Evolutionary conservation across 2,329 filamentous ascomycete genomes (phyloP).

Genomic region (Colletotrichum cuscutae): DNA sequence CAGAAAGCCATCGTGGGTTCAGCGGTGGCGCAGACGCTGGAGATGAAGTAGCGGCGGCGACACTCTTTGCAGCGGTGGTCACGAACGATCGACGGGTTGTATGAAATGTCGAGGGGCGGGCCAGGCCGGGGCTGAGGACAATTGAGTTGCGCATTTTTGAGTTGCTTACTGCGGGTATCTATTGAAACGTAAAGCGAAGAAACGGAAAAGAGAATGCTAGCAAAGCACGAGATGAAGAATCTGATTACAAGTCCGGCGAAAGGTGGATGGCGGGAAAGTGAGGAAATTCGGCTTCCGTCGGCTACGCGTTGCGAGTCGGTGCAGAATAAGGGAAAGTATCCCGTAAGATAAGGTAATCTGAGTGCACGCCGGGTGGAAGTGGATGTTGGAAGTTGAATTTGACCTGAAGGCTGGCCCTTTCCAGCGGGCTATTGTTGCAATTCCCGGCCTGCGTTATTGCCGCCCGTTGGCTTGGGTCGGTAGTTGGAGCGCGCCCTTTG

Average conservation of each 20-base stretch:
- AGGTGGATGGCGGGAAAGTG: conserved; percentile 9
- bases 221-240: background rate
- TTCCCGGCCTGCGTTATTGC: background rate
- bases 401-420: background rate
- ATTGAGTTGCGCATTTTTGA: background rate
- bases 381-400: background rate
- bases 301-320: background rate
- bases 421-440: background rate
- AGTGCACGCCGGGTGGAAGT: background rate
- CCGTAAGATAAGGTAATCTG: background rate
- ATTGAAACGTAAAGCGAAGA: background rate
- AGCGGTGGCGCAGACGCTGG: conserved; percentile 4
- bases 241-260: background rate
- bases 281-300: conserved; percentile 27
- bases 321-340: background rate
- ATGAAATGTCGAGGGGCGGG: background rate
- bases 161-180: background rate
- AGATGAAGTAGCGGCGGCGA: background rate
- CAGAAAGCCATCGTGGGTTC: conserved; percentile 42
- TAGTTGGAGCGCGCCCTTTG: background rate
- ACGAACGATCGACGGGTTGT: conserved; percentile 8
- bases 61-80: background rate
- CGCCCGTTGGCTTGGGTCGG: background rate
- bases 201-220: background rate
- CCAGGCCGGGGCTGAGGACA: conserved; percentile 6